Conservation (phyloP, 2,329 filamentous ascomycete genomes). For the Aureobasidium mangrovei region DNA sequence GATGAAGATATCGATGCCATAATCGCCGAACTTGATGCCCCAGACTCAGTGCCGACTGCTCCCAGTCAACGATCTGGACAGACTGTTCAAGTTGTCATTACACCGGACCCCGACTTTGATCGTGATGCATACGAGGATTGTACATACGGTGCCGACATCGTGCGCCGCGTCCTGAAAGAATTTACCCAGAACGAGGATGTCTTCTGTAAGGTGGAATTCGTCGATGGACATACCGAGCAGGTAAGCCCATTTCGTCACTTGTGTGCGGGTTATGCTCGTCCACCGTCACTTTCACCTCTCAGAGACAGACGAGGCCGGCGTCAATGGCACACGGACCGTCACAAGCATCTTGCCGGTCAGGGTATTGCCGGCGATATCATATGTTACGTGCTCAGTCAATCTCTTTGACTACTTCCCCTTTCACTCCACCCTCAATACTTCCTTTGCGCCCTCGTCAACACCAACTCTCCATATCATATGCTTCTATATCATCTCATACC, state of each 20-base stretch:
- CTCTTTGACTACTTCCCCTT: background rate
- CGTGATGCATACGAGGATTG: slow-evolving; percentile 20
- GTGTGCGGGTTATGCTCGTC: background rate
- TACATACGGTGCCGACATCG: slow-evolving; percentile 22
- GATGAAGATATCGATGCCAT: slow-evolving; percentile 10
- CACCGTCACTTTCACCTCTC: background rate
- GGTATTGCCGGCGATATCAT: background rate
- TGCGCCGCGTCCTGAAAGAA: slow-evolving; percentile 35
- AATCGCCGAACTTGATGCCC: background rate
- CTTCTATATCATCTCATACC: background rate
- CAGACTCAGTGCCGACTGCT: background rate
- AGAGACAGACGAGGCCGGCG: no score
- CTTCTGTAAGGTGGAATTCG: slow-evolving; percentile 35
- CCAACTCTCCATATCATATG: background rate
- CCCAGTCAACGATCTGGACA: background rate
- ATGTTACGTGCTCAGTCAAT: background rate
- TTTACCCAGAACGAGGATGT: slow-evolving; percentile 25
- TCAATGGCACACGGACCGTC: no score
- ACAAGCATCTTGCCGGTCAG: no score
- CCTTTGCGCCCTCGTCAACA: background rate
- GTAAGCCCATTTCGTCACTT: slow-evolving; percentile 27
- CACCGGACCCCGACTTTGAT: background rate
- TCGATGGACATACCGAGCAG: slow-evolving; percentile 31
- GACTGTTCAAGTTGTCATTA: background rate
- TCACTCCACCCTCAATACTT: background rate